Evolutionary conservation across 202 grass and related monocot species (phyloP).

Genomic region (Musa balbisiana): DNA sequence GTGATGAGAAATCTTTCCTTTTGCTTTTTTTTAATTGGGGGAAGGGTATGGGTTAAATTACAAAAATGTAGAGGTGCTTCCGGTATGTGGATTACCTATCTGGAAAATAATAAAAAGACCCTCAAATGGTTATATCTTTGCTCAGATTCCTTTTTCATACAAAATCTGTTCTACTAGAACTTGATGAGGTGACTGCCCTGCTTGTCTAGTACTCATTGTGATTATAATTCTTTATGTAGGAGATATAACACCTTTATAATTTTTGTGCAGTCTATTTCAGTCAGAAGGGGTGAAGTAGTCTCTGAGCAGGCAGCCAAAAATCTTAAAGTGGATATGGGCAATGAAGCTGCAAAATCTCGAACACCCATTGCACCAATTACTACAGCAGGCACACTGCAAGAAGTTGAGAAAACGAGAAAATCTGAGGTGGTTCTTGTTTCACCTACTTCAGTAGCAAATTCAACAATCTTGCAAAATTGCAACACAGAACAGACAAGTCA

Average conservation of each 20-base stretch:
- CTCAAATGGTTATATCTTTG: background rate
- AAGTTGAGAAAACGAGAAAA: conserved; percentile 37
- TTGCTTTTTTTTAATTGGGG: too few species aligned
- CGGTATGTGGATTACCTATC: background rate
- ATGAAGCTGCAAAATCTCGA: conserved; percentile 30
- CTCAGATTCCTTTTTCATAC: too few species aligned
- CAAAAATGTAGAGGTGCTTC: background rate
- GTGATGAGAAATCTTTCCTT: background rate
- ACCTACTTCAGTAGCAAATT: conserved; percentile 29
- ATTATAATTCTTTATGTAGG: background rate
- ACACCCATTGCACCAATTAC: conserved; percentile 18
- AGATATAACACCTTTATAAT: background rate
- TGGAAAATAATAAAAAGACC: background rate
- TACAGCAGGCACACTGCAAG: conserved; percentile 19
- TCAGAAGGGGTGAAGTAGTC: conserved; percentile 31
- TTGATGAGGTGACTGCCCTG: background rate
- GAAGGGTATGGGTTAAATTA: too few species aligned
- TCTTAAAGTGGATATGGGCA: conserved; percentile 21
- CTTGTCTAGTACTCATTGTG: background rate
- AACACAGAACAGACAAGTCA: conserved; percentile 28
- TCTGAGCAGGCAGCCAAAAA: conserved; percentile 27
- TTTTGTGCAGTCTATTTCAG: conserved; percentile 27
- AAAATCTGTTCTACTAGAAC: background rate
- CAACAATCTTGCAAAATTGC: conserved; percentile 33
- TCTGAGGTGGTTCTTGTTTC: conserved; percentile 32